Evolutionary conservation across 2,329 filamentous ascomycete genomes (phyloP).

Genomic region (Paraphoma chrysanthemicola): DNA sequence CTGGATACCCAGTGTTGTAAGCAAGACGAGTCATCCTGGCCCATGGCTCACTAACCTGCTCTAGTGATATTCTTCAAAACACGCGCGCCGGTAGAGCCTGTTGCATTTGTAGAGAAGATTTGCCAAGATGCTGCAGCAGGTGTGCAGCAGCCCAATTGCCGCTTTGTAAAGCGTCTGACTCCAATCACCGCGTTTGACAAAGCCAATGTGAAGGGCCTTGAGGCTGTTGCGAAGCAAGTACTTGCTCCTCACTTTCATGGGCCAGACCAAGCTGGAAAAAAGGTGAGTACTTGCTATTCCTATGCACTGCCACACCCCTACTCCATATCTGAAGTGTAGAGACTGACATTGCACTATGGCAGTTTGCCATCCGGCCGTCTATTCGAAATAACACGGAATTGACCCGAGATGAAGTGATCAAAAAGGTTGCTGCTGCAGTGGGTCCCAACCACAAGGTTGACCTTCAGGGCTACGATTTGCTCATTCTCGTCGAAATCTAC

Average conservation of each 20-base stretch:
- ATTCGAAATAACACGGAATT: conserved; percentile 76
- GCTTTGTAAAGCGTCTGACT: conserved; percentile 66
- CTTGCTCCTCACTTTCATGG: conserved; percentile 69
- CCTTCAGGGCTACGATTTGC: conserved; percentile 76
- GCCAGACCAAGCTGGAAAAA: conserved; percentile 56
- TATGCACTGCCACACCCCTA: not conserved
- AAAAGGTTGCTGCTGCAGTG: conserved; percentile 71
- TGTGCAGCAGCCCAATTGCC: conserved; percentile 60
- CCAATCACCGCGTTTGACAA: conserved; percentile 67
- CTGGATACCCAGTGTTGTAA: conserved; percentile 64
- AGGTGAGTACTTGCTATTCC: conserved; percentile 50
- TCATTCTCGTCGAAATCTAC: conserved; percentile 81
- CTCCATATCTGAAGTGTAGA: not conserved
- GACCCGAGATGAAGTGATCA: conserved; percentile 73
- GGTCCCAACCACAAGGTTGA: conserved; percentile 76
- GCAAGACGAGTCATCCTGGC: conserved; percentile 19
- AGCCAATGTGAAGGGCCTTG: conserved; percentile 72
- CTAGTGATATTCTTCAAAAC: conserved; percentile 67
- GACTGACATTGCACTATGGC: conserved; percentile 20
- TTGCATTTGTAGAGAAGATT: conserved; percentile 64
- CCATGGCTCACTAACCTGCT: conserved; percentile 16
- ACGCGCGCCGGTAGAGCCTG: conserved; percentile 64
- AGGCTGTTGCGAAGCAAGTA: conserved; percentile 68
- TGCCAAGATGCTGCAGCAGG: conserved; percentile 63
- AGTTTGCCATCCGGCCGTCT: conserved; percentile 87